Percentiles rank a stretch among this genome's conserved stretches.
Evolutionary conservation across 495 filamentous ascomycete species (phyloP).

Genomic region (Geoglossum glabrum): DNA sequence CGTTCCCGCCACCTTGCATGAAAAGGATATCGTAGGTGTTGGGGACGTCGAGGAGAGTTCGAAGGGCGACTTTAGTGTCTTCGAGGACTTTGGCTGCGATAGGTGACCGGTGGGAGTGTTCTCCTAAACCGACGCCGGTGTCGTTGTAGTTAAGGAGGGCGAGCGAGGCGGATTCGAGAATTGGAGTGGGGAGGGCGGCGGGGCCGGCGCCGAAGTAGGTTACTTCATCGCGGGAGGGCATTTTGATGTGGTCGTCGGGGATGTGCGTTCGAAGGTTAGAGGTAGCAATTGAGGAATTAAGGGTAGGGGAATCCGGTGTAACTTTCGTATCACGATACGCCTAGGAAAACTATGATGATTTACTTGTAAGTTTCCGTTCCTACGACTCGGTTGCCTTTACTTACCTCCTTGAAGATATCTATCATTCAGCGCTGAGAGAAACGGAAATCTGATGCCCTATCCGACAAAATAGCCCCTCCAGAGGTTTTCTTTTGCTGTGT

Average conservation of each 20-base stretch:
- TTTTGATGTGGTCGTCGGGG: too few relatives aligned
- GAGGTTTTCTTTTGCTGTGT: neutral
- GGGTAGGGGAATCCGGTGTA: neutral
- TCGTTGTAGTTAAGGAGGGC: slow-evolving; percentile 67
- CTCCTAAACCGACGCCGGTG: slow-evolving; percentile 61
- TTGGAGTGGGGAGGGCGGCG: slow-evolving; percentile 55
- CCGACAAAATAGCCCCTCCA: too few relatives aligned
- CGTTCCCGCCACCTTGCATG: slow-evolving; percentile 68
- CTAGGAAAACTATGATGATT: too few relatives aligned
- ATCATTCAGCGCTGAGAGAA: too few relatives aligned
- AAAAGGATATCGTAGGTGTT: slow-evolving; percentile 59
- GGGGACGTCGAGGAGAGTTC: slow-evolving; percentile 50
- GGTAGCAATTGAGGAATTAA: neutral
- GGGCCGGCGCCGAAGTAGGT: slow-evolving; percentile 77
- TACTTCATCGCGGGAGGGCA: slow-evolving; percentile 42
- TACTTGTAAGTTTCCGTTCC: too few relatives aligned
- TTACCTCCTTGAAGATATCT: too few relatives aligned
- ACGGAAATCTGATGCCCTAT: too few relatives aligned
- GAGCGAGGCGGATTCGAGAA: slow-evolving; percentile 51
- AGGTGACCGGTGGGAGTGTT: slow-evolving; percentile 77
- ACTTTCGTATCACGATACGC: too few relatives aligned
- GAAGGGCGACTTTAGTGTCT: slow-evolving; percentile 42
- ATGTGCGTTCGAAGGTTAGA: neutral
- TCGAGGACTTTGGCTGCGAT: slow-evolving; percentile 51
- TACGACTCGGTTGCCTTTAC: too few relatives aligned